Conservation (phyloP, 345 rosid genomes). For the rapeseed (Brassica napus) region DNA sequence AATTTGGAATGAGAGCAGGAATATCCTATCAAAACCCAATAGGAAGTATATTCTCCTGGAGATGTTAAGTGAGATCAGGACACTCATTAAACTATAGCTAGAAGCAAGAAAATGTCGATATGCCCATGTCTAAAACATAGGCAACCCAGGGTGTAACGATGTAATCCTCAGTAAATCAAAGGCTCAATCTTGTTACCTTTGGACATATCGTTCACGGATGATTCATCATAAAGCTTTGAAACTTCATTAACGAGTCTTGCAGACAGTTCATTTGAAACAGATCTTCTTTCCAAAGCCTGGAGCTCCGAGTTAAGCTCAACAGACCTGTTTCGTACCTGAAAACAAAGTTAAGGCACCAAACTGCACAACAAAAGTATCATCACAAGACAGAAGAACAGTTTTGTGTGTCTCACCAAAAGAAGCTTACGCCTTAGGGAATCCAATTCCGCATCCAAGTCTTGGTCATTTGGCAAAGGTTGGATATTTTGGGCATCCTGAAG, state of each 20-base stretch:
- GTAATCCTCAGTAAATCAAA: constrained; percentile 5
- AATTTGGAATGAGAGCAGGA: neutral
- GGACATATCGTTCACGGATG: constrained; percentile 50
- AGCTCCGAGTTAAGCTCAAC: constrained; percentile 62
- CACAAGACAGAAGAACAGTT: neutral
- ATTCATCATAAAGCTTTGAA: constrained; percentile 49
- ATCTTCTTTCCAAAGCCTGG: constrained; percentile 54
- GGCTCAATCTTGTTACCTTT: constrained; percentile 52
- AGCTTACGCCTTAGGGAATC: constrained; percentile 67
- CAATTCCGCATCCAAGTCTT: constrained; percentile 61
- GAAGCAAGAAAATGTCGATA: neutral
- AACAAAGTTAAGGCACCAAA: constrained; percentile 5
- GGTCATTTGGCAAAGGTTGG: constrained; percentile 48
- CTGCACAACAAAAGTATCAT: neutral
- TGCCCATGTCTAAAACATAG: neutral
- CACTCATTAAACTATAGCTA: neutral
- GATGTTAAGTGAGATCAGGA: neutral
- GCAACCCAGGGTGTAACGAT: neutral
- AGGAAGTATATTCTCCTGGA: neutral
- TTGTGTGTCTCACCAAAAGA: constrained; percentile 49
- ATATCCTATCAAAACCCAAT: neutral
- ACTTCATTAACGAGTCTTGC: constrained; percentile 57
- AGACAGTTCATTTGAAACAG: constrained; percentile 47
- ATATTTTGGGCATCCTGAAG: constrained; percentile 37
- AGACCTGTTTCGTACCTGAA: constrained; percentile 64